Evolutionary conservation across 352 stramenopile species (phyloP).

Genomic region (Phytophthora ohioensis): DNA sequence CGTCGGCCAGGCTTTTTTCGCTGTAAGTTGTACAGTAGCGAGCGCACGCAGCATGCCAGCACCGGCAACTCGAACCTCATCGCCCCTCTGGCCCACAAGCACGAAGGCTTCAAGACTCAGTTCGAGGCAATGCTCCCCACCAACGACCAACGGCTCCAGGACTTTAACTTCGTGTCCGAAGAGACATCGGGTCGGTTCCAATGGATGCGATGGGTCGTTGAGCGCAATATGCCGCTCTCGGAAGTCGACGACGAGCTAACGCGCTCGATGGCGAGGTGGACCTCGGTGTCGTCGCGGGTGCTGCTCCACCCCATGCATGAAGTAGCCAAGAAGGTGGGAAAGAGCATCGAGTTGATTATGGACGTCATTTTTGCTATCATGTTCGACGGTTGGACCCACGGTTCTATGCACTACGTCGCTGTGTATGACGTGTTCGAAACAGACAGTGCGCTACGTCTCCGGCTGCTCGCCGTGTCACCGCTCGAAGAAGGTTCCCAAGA

Average conservation of each 20-base stretch:
- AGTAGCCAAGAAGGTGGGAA: slow-evolving; percentile 14
- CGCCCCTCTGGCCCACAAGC: neutral
- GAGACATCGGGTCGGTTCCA: slow-evolving; percentile 16
- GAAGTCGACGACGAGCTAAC: slow-evolving; percentile 11
- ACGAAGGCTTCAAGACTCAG: neutral
- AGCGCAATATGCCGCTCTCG: slow-evolving; percentile 8
- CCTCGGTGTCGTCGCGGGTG: neutral
- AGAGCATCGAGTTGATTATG: too few species aligned
- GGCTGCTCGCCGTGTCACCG: slow-evolving; percentile 6
- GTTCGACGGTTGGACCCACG: slow-evolving; percentile 9
- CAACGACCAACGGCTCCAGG: neutral
- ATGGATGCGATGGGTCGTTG: slow-evolving; percentile 15
- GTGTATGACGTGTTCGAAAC: slow-evolving; percentile 3
- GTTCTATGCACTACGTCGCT: slow-evolving; percentile 12
- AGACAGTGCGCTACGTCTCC: neutral
- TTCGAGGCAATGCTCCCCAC: neutral
- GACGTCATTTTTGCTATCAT: neutral
- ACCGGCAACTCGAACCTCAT: slow-evolving; percentile 19
- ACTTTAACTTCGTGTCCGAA: slow-evolving; percentile 13
- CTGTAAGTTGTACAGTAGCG: slow-evolving; percentile 7
- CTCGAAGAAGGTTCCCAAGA: slow-evolving; percentile 6
- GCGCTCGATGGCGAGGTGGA: neutral
- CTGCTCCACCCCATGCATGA: neutral
- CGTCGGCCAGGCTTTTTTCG: neutral
- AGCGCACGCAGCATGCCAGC: slow-evolving; percentile 5